Evolutionary conservation across 1,139 yeast genomes (phyloP), one percentile per base, ranked within the genome.

Genomic region (Taphrina communis): DNA sequence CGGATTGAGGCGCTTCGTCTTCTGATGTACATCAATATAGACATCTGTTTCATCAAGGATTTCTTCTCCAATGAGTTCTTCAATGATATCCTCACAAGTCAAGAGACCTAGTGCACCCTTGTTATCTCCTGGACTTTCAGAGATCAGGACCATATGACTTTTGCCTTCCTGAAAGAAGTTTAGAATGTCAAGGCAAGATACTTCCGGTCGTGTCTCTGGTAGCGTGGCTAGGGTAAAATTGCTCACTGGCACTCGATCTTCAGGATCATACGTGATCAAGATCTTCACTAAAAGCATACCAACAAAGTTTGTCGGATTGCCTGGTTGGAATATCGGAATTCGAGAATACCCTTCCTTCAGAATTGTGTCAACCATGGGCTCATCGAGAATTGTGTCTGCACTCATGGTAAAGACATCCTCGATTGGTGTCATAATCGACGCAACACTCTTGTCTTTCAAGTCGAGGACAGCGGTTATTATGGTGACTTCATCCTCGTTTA

Each of bases 151-250:
- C 99, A 94, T 94, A 78, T 94, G 99, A 1, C 97, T 88, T 78
- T 92, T 93, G 71, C 99, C 99, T 78, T 93, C 98, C 79, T 94
- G 99, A 83, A 94, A 94, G 78, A 93, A 94, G 78, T 94, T 94
- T 75, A 94, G 83, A 73, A 94, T 93, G 78, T 94, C 93, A 76
- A 94, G 82, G 78, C 98, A 94, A 4, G 97, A 91, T 1, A 98
- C 93, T 68, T 89, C 93, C 46, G 91, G 88, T 1, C 89, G 87
- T 0, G 99, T 94, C 80, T 94, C 98, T 0, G 99, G 99, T 63
- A 94, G 83, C 0, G 98, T 94, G 1, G 98, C 98, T 75, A 94
- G 83, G 8, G 98, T 97, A 82, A 94, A 94, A 7, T 94, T 86
- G 0, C 96, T 90, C 46, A 94, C 95, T 0, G 97, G 97, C 70